These are phyloP conservation scores for Citrus mangshanensis DNA, from an alignment of 345 rosid species.

Conservation along the genomic window DNA sequence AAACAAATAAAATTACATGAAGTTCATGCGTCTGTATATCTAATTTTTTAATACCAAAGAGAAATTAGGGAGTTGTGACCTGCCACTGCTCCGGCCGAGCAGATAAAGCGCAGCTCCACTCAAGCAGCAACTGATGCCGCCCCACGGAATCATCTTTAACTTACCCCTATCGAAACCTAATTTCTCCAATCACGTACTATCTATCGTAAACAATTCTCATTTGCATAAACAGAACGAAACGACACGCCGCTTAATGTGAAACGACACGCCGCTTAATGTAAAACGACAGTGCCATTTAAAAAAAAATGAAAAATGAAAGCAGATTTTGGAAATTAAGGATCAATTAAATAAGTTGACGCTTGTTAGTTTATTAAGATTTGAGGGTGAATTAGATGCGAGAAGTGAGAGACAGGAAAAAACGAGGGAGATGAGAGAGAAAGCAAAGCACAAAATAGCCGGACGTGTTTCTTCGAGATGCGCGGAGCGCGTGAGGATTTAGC, in stretches of 20 bases:
- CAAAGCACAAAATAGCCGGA: not conserved
- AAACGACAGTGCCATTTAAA: not conserved
- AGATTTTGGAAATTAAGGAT: not conserved
- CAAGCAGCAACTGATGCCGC: constrained; percentile 85
- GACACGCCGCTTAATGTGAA: not conserved
- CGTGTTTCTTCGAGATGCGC: not conserved
- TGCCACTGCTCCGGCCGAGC: constrained; percentile 92
- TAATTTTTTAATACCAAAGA: not conserved
- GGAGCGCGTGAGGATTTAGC: not conserved
- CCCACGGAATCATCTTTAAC: constrained; percentile 70
- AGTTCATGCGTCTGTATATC: not conserved
- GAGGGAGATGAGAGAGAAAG: not conserved
- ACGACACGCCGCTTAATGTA: not conserved
- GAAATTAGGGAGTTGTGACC: constrained; percentile 27
- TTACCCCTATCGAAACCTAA: constrained; percentile 7
- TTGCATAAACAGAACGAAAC: not conserved
- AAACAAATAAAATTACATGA: not conserved
- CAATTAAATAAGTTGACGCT: not conserved
- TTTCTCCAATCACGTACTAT: not conserved
- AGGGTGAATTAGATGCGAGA: constrained; percentile 33
- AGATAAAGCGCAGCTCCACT: constrained; percentile 87
- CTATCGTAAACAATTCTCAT: not conserved
- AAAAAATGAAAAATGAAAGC: not conserved
- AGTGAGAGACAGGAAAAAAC: constrained; percentile 19
- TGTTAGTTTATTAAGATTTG: not conserved